These are phyloP conservation scores for Scedosporium minutisporum DNA, from an alignment of 2,329 filamentous ascomycete genomes.

Conservation along the genomic window DNA sequence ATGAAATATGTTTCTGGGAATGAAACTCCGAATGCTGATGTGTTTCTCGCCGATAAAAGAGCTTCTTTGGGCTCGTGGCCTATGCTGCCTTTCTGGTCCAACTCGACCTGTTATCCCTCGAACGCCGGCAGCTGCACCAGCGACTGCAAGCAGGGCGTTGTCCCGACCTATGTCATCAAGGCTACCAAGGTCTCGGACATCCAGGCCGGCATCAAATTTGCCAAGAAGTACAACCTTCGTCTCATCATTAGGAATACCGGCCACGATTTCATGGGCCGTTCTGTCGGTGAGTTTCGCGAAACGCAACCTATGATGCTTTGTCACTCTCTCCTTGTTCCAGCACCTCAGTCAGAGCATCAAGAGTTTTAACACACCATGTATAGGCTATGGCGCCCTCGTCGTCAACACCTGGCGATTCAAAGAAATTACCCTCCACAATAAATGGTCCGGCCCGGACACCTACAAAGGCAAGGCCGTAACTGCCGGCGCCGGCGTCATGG, in stretches of 20 bases:
- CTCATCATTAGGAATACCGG: conserved; percentile 25
- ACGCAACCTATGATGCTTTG: not conserved
- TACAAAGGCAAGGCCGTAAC: conserved; percentile 41
- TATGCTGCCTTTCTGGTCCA: conserved; percentile 28
- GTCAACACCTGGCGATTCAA: conserved; percentile 31
- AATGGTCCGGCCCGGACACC: conserved; percentile 12
- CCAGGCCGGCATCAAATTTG: conserved; percentile 24
- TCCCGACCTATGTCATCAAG: conserved; percentile 29
- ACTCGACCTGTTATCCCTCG: conserved; percentile 28
- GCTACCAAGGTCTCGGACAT: conserved; percentile 21
- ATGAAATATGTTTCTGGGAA: not conserved
- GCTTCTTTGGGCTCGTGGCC: conserved; percentile 27
- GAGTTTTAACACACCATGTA: too few species aligned
- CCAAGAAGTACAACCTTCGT: conserved; percentile 25
- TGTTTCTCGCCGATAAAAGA: conserved; percentile 12
- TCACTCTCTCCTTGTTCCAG: too few species aligned
- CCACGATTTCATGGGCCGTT: conserved; percentile 15
- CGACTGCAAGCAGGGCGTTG: conserved; percentile 33
- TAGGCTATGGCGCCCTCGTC: conserved; percentile 23
- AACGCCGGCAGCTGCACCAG: conserved; percentile 20
- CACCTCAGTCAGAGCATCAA: too few species aligned
- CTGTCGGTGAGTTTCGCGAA: not conserved
- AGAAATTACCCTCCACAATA: conserved; percentile 14
- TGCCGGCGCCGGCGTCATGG: conserved; percentile 45
- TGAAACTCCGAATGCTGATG: not conserved